Conservation (phyloP, 345 rosid genomes). For the Euphorbia peplus region DNA sequence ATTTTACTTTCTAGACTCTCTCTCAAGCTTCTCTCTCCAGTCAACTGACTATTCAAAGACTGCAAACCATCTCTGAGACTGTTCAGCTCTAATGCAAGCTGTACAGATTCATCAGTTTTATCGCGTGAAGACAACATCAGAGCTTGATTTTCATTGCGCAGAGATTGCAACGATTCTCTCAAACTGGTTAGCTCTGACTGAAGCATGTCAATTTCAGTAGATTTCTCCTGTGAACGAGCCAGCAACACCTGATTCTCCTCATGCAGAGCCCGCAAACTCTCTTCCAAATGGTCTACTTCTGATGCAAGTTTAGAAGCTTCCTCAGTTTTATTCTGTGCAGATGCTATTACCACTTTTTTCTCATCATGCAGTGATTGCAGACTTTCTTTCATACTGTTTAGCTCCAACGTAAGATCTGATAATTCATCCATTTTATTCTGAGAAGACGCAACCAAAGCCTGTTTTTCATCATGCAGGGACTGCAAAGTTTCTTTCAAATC, state of each 20-base stretch:
- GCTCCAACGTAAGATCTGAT: constrained; percentile 15
- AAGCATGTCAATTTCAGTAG: constrained; percentile 13
- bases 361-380: constrained; percentile 16
- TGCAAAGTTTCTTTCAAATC: constrained; percentile 16
- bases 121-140: constrained; percentile 48
- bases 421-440: constrained; percentile 16
- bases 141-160: constrained; percentile 39
- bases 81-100: constrained; percentile 43
- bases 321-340: constrained; percentile 16
- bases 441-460: constrained; percentile 12
- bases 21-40: constrained; percentile 48
- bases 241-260: constrained; percentile 23
- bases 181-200: constrained; percentile 13
- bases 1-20: constrained; percentile 40
- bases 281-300: constrained; percentile 14
- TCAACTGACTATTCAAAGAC: constrained; percentile 40
- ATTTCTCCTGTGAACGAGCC: constrained; percentile 12
- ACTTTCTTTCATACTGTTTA: constrained; percentile 16
- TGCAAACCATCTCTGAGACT: constrained; percentile 30
- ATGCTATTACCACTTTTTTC: constrained; percentile 14
- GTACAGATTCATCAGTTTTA: constrained; percentile 49
- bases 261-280: constrained; percentile 14
- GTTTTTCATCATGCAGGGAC: constrained; percentile 23
- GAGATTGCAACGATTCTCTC: constrained; percentile 15
- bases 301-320: constrained; percentile 14